Evolutionary conservation across 495 filamentous ascomycete species (phyloP).

Genomic region (Patellaria atrata): DNA sequence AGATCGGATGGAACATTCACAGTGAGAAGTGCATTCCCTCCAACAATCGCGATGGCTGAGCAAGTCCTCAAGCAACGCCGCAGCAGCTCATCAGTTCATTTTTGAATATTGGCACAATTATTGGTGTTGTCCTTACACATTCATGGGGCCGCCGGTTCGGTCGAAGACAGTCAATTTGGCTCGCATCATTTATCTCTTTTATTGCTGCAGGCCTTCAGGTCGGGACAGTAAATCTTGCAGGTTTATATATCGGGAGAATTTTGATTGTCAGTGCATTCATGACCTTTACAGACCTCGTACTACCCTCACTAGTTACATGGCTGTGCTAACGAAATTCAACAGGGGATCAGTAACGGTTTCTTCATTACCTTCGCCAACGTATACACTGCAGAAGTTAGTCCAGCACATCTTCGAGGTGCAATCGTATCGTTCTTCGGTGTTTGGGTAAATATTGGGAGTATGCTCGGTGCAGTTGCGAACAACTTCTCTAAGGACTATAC

Average conservation of each 20-base stretch:
- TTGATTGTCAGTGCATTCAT: not conserved
- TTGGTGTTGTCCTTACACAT: conserved; percentile 6
- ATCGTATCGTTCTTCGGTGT: conserved; percentile 12
- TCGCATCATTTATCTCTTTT: conserved; percentile 7
- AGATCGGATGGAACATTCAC: conserved; percentile 19
- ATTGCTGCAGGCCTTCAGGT: conserved; percentile 12
- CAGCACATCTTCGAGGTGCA: conserved; percentile 14
- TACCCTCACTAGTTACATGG: too few species aligned
- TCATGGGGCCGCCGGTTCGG: conserved; percentile 25
- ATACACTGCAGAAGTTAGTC: conserved; percentile 9
- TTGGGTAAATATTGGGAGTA: conserved; percentile 12
- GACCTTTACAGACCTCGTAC: not conserved
- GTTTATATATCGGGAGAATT: conserved; percentile 4
- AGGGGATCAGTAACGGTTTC: conserved; percentile 13
- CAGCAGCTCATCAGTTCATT: conserved; percentile 17
- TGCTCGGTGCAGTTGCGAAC: conserved; percentile 8
- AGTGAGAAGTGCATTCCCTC: too few species aligned
- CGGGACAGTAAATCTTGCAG: conserved; percentile 1
- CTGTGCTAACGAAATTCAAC: too few species aligned
- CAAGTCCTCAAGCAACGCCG: too few species aligned
- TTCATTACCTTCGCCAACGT: conserved; percentile 16
- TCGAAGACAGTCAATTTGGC: conserved; percentile 19
- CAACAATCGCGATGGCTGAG: too few species aligned
- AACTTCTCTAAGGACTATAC: conserved; percentile 13
- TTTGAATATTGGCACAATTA: conserved; percentile 10